Evolutionary conservation across 2,329 filamentous ascomycete species (phyloP), one percentile per base, ranked within the genome.

Genomic region (Ceratocystis eucalypticola): DNA sequence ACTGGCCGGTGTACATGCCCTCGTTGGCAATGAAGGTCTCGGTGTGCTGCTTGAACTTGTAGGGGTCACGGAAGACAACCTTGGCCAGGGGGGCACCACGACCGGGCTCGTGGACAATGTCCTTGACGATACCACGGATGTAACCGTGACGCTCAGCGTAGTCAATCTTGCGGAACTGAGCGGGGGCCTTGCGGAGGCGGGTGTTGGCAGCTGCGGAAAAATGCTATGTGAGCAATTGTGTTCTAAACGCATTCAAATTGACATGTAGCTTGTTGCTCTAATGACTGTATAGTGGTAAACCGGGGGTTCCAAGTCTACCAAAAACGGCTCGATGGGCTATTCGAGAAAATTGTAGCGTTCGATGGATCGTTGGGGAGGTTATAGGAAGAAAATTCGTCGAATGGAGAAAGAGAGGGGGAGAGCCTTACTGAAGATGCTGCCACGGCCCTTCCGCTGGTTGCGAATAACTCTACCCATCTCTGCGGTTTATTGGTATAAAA

Each of bases 11-110:
- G 90, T 97, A 99, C 92, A 97, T 96, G 84, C 94, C 94, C 85
- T 97, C 94, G 83, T 97, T 99, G 81, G 94, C 94, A 78, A 99
- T 99, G 88, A 99, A 96, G 74, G 94, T 99, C 88, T 99, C 92
- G 80, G 88, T 93, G 79, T 91, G 83, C 78, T 92, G 88, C 88
- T 96, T 96, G 89, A 90, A 97, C 80, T 87, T 86, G 88, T 99
- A 99, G 75, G 94, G 91, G 81, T 96, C 89, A 75, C 94, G 92
- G 90, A 99, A 99, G 75, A 86, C 82, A 76, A 99, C 92, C 81
- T 90, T 91, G 78, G 94, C 94, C 77, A 99, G 90, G 75, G 94
- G 94, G 80, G 95, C 91, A 83, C 94, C 94, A 82, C 94, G 92
- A 79, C 94, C 94, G 75, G 92, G 86, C 82, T 99, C 94, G 87